Percentiles rank a stretch among this genome's conserved stretches.
These are phyloP conservation scores for Mycotypha africana DNA, from an alignment of 371 early-diverging fungal genomes.

Conservation along the genomic window DNA sequence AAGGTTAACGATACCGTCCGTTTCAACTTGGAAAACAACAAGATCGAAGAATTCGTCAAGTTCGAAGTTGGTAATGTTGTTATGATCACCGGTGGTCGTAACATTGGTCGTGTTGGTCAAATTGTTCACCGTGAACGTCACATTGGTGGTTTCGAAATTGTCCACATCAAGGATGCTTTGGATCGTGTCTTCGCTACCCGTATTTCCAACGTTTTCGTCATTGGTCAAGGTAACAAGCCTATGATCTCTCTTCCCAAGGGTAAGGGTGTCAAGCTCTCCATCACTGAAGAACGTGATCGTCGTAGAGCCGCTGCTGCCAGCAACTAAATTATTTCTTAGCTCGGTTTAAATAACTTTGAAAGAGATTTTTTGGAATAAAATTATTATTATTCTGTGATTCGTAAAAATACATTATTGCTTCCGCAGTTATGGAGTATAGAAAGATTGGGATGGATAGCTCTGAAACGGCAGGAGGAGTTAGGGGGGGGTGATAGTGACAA, in stretches of 20 bases:
- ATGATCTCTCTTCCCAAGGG: conserved; percentile 76
- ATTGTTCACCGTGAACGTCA: conserved; percentile 97
- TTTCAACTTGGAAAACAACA: conserved; percentile 91
- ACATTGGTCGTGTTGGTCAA: conserved; percentile 99
- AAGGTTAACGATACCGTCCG: conserved; percentile 99
- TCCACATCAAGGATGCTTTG: conserved; percentile 89
- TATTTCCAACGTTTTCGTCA: conserved; percentile 89
- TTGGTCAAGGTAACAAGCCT: conserved; percentile 74
- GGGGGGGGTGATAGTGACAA: too few species aligned
- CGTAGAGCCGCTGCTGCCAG: conserved; percentile 58
- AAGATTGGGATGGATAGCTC: too few species aligned
- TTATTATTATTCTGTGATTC: too few species aligned
- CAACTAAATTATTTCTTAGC: conserved; percentile 29
- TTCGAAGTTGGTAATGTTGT: conserved; percentile 96
- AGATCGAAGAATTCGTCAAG: conserved; percentile 92
- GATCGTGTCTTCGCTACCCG: conserved; percentile 91
- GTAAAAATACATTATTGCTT: too few species aligned
- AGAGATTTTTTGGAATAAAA: too few species aligned
- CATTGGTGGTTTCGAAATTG: conserved; percentile 96
- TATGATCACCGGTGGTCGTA: conserved; percentile 98
- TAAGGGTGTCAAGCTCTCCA: conserved; percentile 30
- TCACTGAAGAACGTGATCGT: conserved; percentile 93
- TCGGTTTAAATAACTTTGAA: too few species aligned
- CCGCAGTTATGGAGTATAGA: too few species aligned
- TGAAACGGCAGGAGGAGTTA: too few species aligned